phyloP scores from a whole-genome alignment of 2,329 filamentous ascomycete species.

The Botryotinia convoluta region DNA sequence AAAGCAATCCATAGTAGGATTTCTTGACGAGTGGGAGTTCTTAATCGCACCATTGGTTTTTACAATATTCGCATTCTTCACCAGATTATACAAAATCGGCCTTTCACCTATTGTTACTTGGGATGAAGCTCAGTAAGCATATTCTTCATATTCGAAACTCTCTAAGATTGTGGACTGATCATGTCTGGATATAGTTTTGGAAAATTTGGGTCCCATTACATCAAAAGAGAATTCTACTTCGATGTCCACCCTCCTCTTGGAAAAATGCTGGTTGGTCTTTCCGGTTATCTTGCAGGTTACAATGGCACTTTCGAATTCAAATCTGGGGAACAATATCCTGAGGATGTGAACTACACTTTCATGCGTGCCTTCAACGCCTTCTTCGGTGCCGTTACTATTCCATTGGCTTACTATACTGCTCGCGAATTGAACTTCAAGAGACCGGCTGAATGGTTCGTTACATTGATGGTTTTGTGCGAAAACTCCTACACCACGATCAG shows the following conservation, averaged over 20 bases:
- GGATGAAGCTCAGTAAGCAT: conserved; percentile 70
- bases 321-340: conserved; percentile 91
- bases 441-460: conserved; percentile 90
- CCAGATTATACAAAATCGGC: conserved; percentile 67
- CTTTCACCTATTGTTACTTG: conserved; percentile 71
- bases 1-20: conserved; percentile 57
- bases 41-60: conserved; percentile 61
- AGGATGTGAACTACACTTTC: conserved; percentile 93
- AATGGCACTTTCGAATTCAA: conserved; percentile 99
- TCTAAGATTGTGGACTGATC: conserved; percentile 20
- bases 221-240: conserved; percentile 99
- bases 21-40: conserved; percentile 63
- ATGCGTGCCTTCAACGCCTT: conserved; percentile 98
- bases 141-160: conserved; percentile 38
- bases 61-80: conserved; percentile 62
- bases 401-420: conserved; percentile 92
- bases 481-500: conserved; percentile 99
- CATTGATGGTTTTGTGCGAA: conserved; percentile 95
- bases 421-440: conserved; percentile 83
- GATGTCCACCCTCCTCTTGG: conserved; percentile 92
- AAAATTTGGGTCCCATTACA: conserved; percentile 98
- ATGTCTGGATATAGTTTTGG: conserved; percentile 61
- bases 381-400: conserved; percentile 89
- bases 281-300: conserved; percentile 93
- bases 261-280: conserved; percentile 97